Evolutionary conservation across 225 moss, liverwort and hornwort species (phyloP).

Genomic region (Antitrichia curtipendula): DNA sequence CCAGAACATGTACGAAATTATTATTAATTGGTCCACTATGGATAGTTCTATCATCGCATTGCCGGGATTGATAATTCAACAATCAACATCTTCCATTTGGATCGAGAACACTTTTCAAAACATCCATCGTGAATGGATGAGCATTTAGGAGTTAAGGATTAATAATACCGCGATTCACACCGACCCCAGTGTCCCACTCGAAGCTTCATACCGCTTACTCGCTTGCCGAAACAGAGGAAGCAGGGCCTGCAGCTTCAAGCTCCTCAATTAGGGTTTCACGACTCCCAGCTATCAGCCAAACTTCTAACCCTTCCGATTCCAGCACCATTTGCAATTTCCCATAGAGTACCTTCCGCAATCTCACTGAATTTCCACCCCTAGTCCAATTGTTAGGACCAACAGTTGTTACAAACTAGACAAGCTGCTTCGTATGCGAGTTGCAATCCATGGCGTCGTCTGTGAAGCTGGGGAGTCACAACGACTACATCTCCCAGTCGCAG

Average conservation of each 20-base stretch:
- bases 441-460: slow-evolving; percentile 40
- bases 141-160: not conserved
- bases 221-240: not conserved
- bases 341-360: not conserved
- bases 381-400: not conserved
- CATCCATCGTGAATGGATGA: not conserved
- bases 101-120: not conserved
- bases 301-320: not conserved
- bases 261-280: not conserved
- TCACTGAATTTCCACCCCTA: not conserved
- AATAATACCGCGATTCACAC: not conserved
- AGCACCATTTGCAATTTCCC: no score
- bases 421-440: not conserved
- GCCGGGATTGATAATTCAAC: not conserved
- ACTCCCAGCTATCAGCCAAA: not conserved
- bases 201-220: not conserved
- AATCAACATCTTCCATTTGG: not conserved
- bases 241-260: not conserved
- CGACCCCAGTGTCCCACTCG: not conserved
- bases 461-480: slow-evolving; percentile 77
- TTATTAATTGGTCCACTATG: no score
- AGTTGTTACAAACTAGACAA: not conserved
- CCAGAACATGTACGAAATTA: no score
- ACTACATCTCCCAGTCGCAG: slow-evolving; percentile 83
- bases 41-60: no score